Evolutionary conservation across 768 basidiomycete species (phyloP), one percentile per base, ranked within the genome.

Genomic region (Suillus tomentosus): DNA sequence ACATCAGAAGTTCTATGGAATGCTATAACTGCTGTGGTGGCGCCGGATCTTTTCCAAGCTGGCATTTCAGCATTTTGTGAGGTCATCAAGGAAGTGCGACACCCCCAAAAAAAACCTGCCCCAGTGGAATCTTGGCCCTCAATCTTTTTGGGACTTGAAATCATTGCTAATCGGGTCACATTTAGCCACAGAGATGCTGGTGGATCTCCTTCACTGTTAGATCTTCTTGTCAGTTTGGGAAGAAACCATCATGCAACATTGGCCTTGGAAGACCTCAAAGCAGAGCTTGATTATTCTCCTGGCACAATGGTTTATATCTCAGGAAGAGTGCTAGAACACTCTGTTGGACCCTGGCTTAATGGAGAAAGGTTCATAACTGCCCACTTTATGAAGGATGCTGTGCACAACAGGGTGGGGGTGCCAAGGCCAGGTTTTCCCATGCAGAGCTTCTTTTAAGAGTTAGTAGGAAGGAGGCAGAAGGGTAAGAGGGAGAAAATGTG

Each of bases 111-210:
- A 50, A 27, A 50, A 1, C 13, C 24, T 27, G 22, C 48, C 6
- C 48, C 24, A 24, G 24, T 51, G 15, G 24, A 27, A 22, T 55
- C 43, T 14, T 64, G 59, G 63, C 58, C 59, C 22, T 64, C 59
- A 39, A 37, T 50, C 13, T 64, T 48, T 55, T 53, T 27, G 9
- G 59, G 50, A 11, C 39, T 43, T 14, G 59, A 61, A 36, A 34
- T 64, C 5, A 64, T 64, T 51, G 24, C 58, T 53, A 64, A 64
- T 39, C 36, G 10, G 22, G 7, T 51, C 7, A 64, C 57, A 3
- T 58, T 48, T 22, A 39, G 17, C 19, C 56, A 59, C 37, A 19
- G 43, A 47, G 62, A 63, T 58, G 5, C 3, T 8, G 17, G 39
- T 39, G 42, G 31, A 14, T 55, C 62, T 22, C 45, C 43, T 45